Base-by-base conservation (phyloP, 2,329 filamentous ascomycete genomes). In the Pyricularia sp. region DNA sequence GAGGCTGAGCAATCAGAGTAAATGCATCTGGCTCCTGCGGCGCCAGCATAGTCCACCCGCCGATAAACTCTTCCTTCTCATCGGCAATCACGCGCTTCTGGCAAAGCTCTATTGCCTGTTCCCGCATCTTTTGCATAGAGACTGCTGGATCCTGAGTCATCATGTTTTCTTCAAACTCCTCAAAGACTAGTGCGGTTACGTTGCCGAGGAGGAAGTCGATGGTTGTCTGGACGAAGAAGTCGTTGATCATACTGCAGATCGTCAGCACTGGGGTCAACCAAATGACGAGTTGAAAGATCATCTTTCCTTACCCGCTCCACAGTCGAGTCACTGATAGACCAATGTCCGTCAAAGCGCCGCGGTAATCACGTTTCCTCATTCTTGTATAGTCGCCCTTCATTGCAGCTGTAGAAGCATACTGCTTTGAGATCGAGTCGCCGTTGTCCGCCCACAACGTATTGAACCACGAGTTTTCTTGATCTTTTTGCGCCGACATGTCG, bases 361-460 rank as follows among this genome's bases (percentile, higher is more conserved):
- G 88, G 71, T 96, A 94, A 72, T 97, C 89, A 60, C 94, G 85
- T 76, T 96, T 96, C 65, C 88, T 84, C 2, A 93, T 97, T 60
- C 94, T 84, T 1, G 94, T 99, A 72, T 93, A 99, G 74, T 99
- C 94, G 9, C 94, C 94, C 73, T 99, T 99, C 76, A 99, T 85
- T 0, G 94, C 94, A 2, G 92, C 91, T 0, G 94, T 97, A 10
- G 92, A 96, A 1, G 94, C 92, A 74, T 99, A 99, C 74, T 97
- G 93, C 69, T 93, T 92, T 0, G 91, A 96, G 65, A 97, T 91
- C 0, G 93, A 91, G 74, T 99, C 94, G 16, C 94, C 94, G 69
- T 99, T 99, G 73, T 99, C 94, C 0, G 94, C 94, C 93, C 94
- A 99, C 0, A 97, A 80, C 0, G 86, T 92, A 75, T 99, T 97